These are phyloP conservation scores for Aspergillus sp. DNA, from an alignment of 2,329 filamentous ascomycete species.

Conservation along the genomic window DNA sequence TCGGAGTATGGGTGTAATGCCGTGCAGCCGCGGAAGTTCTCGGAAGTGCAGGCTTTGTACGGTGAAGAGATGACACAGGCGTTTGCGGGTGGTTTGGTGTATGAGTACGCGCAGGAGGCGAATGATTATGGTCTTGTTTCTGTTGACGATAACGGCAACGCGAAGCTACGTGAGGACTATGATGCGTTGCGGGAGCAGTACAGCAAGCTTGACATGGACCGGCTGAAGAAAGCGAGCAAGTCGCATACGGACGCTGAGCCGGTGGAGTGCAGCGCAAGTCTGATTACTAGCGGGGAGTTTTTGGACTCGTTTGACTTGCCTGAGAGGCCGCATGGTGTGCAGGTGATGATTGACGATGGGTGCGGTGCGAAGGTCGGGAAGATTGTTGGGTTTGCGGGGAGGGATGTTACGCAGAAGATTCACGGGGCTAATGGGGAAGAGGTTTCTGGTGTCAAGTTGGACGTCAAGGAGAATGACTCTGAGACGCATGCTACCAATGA, in stretches of 20 bases:
- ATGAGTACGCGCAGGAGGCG: constrained; percentile 44
- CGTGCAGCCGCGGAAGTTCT: constrained; percentile 51
- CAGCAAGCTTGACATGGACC: constrained; percentile 63
- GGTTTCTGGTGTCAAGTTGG: constrained; percentile 59
- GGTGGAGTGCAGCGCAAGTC: constrained; percentile 56
- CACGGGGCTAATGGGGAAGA: constrained; percentile 49
- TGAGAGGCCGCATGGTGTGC: constrained; percentile 57
- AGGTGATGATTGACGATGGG: constrained; percentile 69
- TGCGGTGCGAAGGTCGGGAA: constrained; percentile 60
- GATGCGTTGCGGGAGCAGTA: constrained; percentile 70
- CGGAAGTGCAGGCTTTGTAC: constrained; percentile 56
- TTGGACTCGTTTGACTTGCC: constrained; percentile 74
- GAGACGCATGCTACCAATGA: constrained; percentile 49
- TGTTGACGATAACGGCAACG: constrained; percentile 52
- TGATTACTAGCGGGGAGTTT: constrained; percentile 64
- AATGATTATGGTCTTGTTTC: constrained; percentile 53
- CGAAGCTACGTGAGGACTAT: constrained; percentile 58
- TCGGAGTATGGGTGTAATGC: constrained; percentile 62
- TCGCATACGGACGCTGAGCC: constrained; percentile 49
- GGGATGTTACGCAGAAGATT: constrained; percentile 52
- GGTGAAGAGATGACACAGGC: constrained; percentile 52
- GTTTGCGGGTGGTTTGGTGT: constrained; percentile 53
- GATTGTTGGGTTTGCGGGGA: constrained; percentile 54
- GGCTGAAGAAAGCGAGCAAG: constrained; percentile 58
- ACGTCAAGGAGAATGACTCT: constrained; percentile 43